These are phyloP conservation scores for Helianthus annuus DNA, from an alignment of 129 eudicot species.

Conservation along the genomic window DNA sequence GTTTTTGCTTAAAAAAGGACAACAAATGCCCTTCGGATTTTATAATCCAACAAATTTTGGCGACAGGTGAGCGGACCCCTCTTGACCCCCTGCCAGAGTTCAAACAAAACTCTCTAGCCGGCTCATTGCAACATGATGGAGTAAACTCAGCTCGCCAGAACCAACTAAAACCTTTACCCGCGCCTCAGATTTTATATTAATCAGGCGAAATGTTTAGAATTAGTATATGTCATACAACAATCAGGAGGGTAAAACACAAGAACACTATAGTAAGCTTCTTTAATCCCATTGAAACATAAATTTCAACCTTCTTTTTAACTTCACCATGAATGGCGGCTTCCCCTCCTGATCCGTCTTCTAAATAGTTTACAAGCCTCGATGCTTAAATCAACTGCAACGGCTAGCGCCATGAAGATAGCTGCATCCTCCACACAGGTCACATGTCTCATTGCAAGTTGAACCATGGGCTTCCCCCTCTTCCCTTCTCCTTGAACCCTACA, in stretches of 20 bases:
- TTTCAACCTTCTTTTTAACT: conserved; percentile 16
- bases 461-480: conserved; percentile 77
- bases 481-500: conserved; percentile 89
- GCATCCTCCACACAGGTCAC: conserved; percentile 91
- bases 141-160: no score
- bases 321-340: conserved; percentile 80
- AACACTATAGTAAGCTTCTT: conserved; percentile 19
- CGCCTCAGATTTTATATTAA: conserved; percentile 3
- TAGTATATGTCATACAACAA: conserved; percentile 31
- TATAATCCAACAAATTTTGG: no score
- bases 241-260: conserved; percentile 25
- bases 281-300: conserved; percentile 21
- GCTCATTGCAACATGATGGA: no score
- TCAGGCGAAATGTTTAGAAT: background rate
- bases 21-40: no score
- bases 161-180: no score
- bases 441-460: conserved; percentile 85
- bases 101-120: no score
- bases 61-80: no score
- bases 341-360: conserved; percentile 56
- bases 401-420: conserved; percentile 88
- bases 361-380: conserved; percentile 87
- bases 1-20: no score
- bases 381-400: conserved; percentile 87
- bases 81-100: no score